A percentile compares a stretch with the other conserved stretches of the same genome.
Conservation (phyloP, 306 rosid genomes). For the Potentilla sterilis region DNA sequence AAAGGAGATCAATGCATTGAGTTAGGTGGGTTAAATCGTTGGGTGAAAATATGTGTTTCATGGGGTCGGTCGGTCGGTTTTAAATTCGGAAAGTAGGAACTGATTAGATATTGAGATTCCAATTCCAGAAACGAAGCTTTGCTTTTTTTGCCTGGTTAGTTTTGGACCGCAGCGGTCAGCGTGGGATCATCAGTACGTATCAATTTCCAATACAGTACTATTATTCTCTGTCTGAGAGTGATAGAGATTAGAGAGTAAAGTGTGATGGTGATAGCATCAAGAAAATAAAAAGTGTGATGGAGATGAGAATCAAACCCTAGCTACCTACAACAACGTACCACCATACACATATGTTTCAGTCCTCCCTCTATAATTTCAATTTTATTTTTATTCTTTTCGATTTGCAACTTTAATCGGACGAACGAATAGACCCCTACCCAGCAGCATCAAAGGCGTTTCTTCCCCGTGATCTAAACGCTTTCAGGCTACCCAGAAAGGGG, state of each 20-base stretch:
- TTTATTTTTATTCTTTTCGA: background rate
- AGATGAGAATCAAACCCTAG: constrained; percentile 18
- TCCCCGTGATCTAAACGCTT: background rate
- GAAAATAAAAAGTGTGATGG: background rate
- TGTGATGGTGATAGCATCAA: background rate
- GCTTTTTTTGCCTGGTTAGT: background rate
- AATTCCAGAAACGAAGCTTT: background rate
- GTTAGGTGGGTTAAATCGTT: too few species aligned
- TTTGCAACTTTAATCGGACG: background rate
- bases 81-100: background rate
- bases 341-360: constrained; percentile 35
- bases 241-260: constrained; percentile 16
- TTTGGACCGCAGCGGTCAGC: background rate
- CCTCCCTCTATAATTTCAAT: background rate
- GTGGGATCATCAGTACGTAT: background rate
- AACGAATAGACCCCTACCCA: background rate
- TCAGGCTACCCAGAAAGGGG: background rate
- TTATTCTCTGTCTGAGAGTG: background rate
- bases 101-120: constrained; percentile 4
- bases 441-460: background rate
- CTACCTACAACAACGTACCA: constrained; percentile 31
- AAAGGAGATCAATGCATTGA: too few species aligned
- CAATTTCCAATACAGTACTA: background rate
- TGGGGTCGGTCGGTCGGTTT: background rate
- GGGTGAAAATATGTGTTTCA: background rate